Evolutionary conservation across 2,329 filamentous ascomycete species (phyloP), one percentile per base, ranked within the genome.

Genomic region (Cladosporium sphaerospermum): DNA sequence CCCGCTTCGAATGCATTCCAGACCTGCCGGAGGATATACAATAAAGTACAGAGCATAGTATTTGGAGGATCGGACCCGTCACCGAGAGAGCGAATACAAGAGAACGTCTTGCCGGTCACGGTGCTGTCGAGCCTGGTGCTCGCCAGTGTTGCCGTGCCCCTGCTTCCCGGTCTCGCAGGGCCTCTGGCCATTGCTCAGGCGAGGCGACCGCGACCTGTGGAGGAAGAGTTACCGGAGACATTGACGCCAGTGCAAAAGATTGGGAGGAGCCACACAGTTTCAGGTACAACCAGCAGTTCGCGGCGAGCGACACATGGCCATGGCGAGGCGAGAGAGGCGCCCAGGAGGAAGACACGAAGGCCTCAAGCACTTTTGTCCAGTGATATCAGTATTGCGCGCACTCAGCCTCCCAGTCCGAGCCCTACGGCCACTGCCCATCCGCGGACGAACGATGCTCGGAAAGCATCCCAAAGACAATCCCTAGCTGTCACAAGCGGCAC

Each of bases 41-140:
- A 93, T 72, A 89, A 89, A 71, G 87, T 93, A 37, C 88, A 93
- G 71, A 84, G 89, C 69, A 89, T 93, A 62, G 88, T 93, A 23
- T 93, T 93, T 68, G 88, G 88, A 16, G 77, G 86, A 19, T 78
- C 84, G 33, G 88, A 92, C 64, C 78, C 80, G 23, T 77, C 78
- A 56, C 79, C 83, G 54, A 78, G 83, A 59, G 86, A 89, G 62
- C 86, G 85, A 72, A 90, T 93, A 67, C 85, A 83, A 66, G 88
- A 92, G 70, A 93, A 93, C 67, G 78, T 86, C 5, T 70, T 92
- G 37, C 88, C 88, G 7, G 87, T 92, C 52, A 88, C 86, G 6
- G 84, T 93, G 2, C 79, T 93, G 33, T 85, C 86, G 36, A 91
- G 88, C 70, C 83, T 93, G 63, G 84, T 92, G 36, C 76, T 92